Evolutionary conservation across 2,329 filamentous ascomycete species (phyloP), one percentile per base, ranked within the genome.

Genomic region (Colletotrichum tropicicola): DNA sequence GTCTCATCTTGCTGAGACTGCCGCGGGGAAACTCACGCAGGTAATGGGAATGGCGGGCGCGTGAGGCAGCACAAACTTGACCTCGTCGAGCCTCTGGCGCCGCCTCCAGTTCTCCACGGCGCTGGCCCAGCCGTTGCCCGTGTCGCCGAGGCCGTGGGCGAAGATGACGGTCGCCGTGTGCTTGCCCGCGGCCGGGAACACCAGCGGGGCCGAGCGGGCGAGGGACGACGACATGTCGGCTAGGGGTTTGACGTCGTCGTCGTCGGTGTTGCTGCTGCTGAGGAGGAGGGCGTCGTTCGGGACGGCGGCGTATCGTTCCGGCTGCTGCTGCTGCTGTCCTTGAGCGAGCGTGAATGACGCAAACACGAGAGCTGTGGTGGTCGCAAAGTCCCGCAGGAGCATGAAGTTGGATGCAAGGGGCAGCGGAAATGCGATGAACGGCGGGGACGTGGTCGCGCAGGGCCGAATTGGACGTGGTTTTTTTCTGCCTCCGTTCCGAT

Each of bases 151-250:
- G 13, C 96, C 96, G 77, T 99, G 96, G 55, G 92, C 86, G 79
- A 98, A 94, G 73, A 99, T 98, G 72, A 98, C 91, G 3, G 95
- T 98, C 23, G 94, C 94, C 37, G 96, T 98, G 80, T 98, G 96
- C 74, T 88, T 89, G 75, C 88, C 92, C 32, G 92, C 82, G 41
- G 94, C 92, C 27, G 93, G 92, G 65, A 97, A 89, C 19, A 96
- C 85, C 58, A 96, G 82, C 13, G 89, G 88, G 15, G 79, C 75
- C 23, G 75, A 58, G 41, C 59, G 64, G 52, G 51, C 51, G 57
- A 58, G 15, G 27, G 63, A 52, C 54, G 60, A 60, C 64, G 51
- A 55, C 19, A 19, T 21, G n/a, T n/a, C 17, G n/a, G 39, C 10
- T 43, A 32, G 15, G 3, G 49, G 4, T 35, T 6, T n/a, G 35